Base-by-base conservation (phyloP, 106 monocot genomes). In the Gastrodia elata region DNA sequence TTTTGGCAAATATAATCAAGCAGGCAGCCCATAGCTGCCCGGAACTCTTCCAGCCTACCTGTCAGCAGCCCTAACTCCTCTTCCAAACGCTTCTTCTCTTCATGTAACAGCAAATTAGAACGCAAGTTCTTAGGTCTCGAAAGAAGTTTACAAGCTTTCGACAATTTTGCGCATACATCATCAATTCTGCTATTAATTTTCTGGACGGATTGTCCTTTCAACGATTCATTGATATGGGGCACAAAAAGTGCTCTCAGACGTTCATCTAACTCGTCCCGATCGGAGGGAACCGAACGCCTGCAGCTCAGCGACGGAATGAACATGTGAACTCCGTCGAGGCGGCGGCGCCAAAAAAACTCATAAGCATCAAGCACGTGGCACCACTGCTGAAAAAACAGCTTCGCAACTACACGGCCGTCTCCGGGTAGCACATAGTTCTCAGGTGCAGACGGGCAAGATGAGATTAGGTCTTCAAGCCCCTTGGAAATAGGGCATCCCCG, bases 301-400 rank as follows among this genome's bases (percentile, higher is more conserved):
- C 78, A 79, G 26, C 24, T 40, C n/a, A 69, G 69, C 2, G n/a
- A 24, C 26, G 40, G 39, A 14, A 33, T 49, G 33, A 43, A 13
- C 8, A 8, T n/a, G 24, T 34, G 35, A n/a, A 40, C 42, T 10
- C 77, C 79, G 5, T 68, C 79, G 37, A 88, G 79, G 44, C 83
- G 74, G 24, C 79, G 76, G 38, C 71, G 18, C 87, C 87, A 88
- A 79, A 84, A 68, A 70, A 67, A 79, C 7, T 39, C 44, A n/a
- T 67, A 25, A 6, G 81, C 84, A 5, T 82, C 87, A 39, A 84
- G 39, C n/a, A 82, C 81, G 55, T 82, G 68, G 25, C 7, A 25
- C 82, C 76, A 61, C 41, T 43, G 5, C 30, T 11, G 42, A 73
- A 81, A 87, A 39, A 71, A 41, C 15, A 87, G 70, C 65, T 41